Conservation (phyloP, 2,329 filamentous ascomycete genomes). For the Dactylellina drechsleri region DNA sequence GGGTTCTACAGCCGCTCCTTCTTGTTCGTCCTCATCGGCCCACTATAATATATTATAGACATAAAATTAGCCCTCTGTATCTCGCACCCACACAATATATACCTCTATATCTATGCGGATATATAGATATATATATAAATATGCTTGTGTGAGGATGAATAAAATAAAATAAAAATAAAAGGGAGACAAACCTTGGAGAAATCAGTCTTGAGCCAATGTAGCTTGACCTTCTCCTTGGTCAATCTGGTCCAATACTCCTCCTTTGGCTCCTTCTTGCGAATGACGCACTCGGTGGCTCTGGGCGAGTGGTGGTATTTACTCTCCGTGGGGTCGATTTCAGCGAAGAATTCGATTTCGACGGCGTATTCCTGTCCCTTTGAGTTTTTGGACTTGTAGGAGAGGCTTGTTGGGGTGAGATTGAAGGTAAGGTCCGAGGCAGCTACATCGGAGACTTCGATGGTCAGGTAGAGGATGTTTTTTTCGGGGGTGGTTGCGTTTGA, state of each 20-base stretch:
- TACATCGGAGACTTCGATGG: conserved; percentile 88
- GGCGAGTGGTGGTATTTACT: conserved; percentile 88
- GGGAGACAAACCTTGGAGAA: conserved; percentile 83
- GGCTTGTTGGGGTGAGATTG: conserved; percentile 78
- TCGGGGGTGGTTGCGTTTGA: conserved; percentile 80
- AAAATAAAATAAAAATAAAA: neutral
- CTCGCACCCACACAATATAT: neutral
- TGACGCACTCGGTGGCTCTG: conserved; percentile 87
- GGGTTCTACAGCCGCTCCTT: conserved; percentile 79
- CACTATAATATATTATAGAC: conserved; percentile 64
- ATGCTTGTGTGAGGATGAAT: neutral
- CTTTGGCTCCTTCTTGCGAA: conserved; percentile 96
- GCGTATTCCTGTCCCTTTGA: conserved; percentile 84
- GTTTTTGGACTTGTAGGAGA: conserved; percentile 83
- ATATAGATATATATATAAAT: neutral
- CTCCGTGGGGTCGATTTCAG: conserved; percentile 84
- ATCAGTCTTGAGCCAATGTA: conserved; percentile 97
- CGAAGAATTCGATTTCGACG: conserved; percentile 86
- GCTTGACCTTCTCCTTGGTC: conserved; percentile 87
- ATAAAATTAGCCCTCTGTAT: neutral
- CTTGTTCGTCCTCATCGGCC: conserved; percentile 98
- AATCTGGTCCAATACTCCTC: conserved; percentile 95
- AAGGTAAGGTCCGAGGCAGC: conserved; percentile 79
- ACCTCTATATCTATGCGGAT: neutral
- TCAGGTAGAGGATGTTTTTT: conserved; percentile 96